Evolutionary conservation across 2,329 filamentous ascomycete species (phyloP).

Genomic region (Botrytis aclada): DNA sequence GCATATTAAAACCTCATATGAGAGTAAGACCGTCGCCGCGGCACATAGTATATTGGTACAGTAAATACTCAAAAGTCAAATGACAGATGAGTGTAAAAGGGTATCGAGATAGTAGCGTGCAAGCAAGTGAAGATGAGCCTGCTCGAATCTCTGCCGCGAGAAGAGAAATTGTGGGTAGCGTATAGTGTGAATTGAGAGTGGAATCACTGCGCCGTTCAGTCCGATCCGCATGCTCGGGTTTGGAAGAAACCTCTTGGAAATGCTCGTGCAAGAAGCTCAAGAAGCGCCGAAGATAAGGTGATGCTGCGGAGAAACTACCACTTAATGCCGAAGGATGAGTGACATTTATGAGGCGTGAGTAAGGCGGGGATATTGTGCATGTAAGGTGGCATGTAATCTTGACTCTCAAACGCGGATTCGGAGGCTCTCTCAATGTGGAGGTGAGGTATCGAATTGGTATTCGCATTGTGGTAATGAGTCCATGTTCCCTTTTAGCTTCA

Average conservation of each 20-base stretch:
- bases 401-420: slow-evolving; percentile 2
- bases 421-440: slow-evolving; percentile 3
- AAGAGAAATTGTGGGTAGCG: background rate
- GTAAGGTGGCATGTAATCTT: background rate
- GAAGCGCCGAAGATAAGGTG: background rate
- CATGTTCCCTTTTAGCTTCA: background rate
- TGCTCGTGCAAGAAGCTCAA: background rate
- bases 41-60: background rate
- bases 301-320: background rate
- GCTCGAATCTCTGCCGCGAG: slow-evolving; percentile 11
- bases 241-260: background rate
- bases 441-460: background rate
- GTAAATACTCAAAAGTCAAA: background rate
- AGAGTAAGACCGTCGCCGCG: background rate
- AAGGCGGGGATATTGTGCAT: background rate
- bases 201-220: background rate
- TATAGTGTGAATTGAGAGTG: background rate
- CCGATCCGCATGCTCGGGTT: background rate
- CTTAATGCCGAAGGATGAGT: background rate
- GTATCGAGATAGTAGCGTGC: slow-evolving; percentile 9
- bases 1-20: background rate
- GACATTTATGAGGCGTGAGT: background rate
- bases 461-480: slow-evolving; percentile 1
- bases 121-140: slow-evolving; percentile 9
- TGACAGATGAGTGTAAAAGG: background rate